A percentile compares a stretch with the other conserved stretches of the same genome.
Evolutionary conservation across 257 asterid genomes (phyloP).

Genomic region (Linderniella brevidens): DNA sequence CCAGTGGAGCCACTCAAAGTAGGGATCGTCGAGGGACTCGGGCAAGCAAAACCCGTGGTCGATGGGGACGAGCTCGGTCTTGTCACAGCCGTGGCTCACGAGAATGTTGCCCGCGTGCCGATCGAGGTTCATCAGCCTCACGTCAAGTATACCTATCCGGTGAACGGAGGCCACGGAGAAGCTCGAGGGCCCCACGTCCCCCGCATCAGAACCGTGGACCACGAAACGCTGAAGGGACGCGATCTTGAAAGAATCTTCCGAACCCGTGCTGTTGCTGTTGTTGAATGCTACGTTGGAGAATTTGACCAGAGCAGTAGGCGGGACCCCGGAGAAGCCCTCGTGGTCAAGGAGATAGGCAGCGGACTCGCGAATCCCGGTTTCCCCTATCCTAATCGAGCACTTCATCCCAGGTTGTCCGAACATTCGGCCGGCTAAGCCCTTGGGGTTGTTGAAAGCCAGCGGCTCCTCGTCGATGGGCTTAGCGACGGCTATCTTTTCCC

Average conservation of each 20-base stretch:
- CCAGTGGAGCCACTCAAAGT: constrained; percentile 96
- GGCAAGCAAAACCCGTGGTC: constrained; percentile 96
- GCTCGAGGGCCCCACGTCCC: constrained; percentile 83
- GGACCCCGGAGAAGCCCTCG: constrained; percentile 67
- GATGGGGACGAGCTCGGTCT: constrained; percentile 76
- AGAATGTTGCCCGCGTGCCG: constrained; percentile 92
- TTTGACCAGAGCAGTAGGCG: constrained; percentile 74
- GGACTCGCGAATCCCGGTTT: constrained; percentile 74
- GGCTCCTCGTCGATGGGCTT: constrained; percentile 97
- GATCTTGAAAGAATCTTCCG: constrained; percentile 29
- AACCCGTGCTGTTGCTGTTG: constrained; percentile 17
- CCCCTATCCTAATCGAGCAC: constrained; percentile 78
- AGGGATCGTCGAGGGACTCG: constrained; percentile 84
- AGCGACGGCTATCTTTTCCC: constrained; percentile 60
- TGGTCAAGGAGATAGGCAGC: constrained; percentile 94
- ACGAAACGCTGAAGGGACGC: constrained; percentile 80
- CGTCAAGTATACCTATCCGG: constrained; percentile 71
- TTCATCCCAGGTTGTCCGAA: constrained; percentile 90
- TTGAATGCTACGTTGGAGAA: constrained; percentile 60
- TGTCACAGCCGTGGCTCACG: constrained; percentile 42
- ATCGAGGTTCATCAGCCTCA: constrained; percentile 77
- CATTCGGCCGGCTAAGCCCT: constrained; percentile 76
- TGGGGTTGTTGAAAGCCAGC: constrained; percentile 77
- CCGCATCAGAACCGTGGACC: constrained; percentile 71
- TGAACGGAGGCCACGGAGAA: constrained; percentile 71